These are phyloP conservation scores for Ceratopteris richardii DNA, from an alignment of 75 land plant genomes.

Conservation along the genomic window DNA sequence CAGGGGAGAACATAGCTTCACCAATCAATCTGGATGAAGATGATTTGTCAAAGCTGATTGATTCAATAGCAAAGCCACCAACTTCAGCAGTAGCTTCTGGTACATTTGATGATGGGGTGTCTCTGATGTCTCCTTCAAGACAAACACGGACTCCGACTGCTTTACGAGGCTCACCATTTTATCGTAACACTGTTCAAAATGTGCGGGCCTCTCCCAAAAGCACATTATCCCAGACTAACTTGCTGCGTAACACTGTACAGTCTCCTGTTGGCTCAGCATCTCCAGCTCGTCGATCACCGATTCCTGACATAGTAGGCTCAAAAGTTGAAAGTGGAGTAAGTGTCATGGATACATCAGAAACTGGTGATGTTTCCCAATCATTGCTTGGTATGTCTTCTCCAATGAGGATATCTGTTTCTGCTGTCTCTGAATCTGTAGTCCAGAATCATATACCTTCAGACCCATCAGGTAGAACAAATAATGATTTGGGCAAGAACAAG, in stretches of 20 bases:
- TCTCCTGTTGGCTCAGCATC: conserved; percentile 1
- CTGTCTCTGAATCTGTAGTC: too few relatives aligned
- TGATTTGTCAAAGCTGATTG: conserved; percentile 39
- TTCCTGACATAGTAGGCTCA: not conserved
- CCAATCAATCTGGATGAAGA: conserved; percentile 56
- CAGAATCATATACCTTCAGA: too few relatives aligned
- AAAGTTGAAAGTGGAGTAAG: too few relatives aligned
- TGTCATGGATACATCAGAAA: not conserved
- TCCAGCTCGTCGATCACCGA: not conserved
- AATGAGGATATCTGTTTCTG: too few relatives aligned
- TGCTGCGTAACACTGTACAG: not conserved
- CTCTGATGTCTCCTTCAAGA: conserved; percentile 13
- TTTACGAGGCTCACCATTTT: conserved; percentile 16
- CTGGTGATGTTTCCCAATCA: not conserved
- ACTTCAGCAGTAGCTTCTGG: conserved; percentile 1
- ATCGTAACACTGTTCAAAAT: conserved; percentile 7
- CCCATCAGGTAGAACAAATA: not conserved
- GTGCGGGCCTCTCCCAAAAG: conserved; percentile 28
- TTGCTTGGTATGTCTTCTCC: too few relatives aligned
- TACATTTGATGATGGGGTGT: conserved; percentile 14
- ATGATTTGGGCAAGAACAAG: conserved; percentile 35
- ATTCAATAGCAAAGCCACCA: conserved; percentile 28
- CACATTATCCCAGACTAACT: not conserved
- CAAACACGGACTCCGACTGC: conserved; percentile 25
- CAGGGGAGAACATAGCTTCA: conserved; percentile 33